Base-by-base conservation (phyloP, 164 flowering plant genomes). In the Sedum album region DNA sequence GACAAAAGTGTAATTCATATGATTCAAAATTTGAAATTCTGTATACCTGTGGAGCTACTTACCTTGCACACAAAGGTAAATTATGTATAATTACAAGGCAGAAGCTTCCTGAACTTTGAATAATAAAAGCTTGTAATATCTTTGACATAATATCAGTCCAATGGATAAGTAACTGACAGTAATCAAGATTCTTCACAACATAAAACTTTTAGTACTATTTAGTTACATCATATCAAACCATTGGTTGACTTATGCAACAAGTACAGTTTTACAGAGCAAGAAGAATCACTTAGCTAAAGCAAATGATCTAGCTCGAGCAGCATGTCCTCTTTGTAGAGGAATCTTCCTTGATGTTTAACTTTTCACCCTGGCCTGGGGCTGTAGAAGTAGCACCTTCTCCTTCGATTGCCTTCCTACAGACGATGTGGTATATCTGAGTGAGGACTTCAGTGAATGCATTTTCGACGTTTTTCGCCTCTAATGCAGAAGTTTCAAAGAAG, bases 401-500 rank as follows among this genome's bases (percentile, higher is more conserved):
- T 6, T 83, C 84, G 41, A 83, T 82, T 0, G 81, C 80, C 71
- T 73, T 83, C 36, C 74, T 69, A 66, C 84, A 70, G 20, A 77
- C 81, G 3, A 81, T 84, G 66, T 63, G 82, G 53, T 81, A 76
- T 55, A 86, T 84, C 53, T 86, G 85, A 4, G 82, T 82, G 9
- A 84, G 83, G 42, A 85, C 87, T 71, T 83, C 86, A 51, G 85
- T 85, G 76, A 86, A 86, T 36, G 90, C 80, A 70, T 84, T 81
- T 66, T 85, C 90, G 41, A 86, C 90, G 73, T 86, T 86, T 70
- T 74, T 65, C 6, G 91, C 80, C 75, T 86, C 88, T 23, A 86
- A 87, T 10, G 91, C 91, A 69, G 91, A 86, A 35, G 91, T 86
- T 73, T 86, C 87, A 73, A 84, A 79, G 68, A 84, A 86, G 53